Percentiles rank a stretch among this genome's conserved stretches.
phyloP scores from a whole-genome alignment of 2,329 filamentous ascomycete genomes.

The Bipolaris sorokiniana region DNA sequence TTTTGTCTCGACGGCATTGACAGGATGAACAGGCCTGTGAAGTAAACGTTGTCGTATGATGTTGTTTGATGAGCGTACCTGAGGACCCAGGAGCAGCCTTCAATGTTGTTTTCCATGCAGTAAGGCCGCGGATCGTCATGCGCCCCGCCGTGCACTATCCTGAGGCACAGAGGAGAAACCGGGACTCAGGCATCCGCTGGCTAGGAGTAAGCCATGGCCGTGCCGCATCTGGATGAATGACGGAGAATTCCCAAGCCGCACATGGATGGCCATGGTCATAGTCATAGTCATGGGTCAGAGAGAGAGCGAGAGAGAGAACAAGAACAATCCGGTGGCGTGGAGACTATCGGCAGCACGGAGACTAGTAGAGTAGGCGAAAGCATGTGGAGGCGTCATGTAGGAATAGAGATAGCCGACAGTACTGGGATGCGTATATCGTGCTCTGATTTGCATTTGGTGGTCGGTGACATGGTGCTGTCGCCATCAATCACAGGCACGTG shows the following conservation, averaged over 20 bases:
- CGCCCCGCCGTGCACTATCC: conserved; percentile 18
- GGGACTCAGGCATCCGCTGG: conserved; percentile 46
- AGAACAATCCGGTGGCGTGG: background rate
- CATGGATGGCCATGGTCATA: no score
- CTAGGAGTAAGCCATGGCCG: conserved; percentile 12
- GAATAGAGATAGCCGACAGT: background rate
- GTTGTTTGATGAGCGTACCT: conserved; percentile 39
- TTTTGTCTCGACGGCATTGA: conserved; percentile 37
- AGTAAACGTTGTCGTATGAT: conserved; percentile 48
- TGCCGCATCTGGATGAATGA: conserved; percentile 10
- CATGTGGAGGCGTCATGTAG: no score
- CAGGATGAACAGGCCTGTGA: conserved; percentile 28
- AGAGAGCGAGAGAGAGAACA: no score
- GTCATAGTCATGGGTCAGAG: no score
- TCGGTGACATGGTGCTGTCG: conserved; percentile 6
- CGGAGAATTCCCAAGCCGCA: conserved; percentile 12
- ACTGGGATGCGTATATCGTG: background rate
- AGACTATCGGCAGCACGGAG: background rate
- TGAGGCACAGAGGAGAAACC: conserved; percentile 38
- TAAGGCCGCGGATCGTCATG: conserved; percentile 10
- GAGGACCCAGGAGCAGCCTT: conserved; percentile 20
- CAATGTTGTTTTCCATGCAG: conserved; percentile 24
- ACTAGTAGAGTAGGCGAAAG: background rate
- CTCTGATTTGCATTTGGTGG: background rate
- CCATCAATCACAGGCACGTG: conserved; percentile 26